Base-by-base conservation (phyloP, 495 filamentous ascomycete species). In the Ascodesmis nigricans region DNA sequence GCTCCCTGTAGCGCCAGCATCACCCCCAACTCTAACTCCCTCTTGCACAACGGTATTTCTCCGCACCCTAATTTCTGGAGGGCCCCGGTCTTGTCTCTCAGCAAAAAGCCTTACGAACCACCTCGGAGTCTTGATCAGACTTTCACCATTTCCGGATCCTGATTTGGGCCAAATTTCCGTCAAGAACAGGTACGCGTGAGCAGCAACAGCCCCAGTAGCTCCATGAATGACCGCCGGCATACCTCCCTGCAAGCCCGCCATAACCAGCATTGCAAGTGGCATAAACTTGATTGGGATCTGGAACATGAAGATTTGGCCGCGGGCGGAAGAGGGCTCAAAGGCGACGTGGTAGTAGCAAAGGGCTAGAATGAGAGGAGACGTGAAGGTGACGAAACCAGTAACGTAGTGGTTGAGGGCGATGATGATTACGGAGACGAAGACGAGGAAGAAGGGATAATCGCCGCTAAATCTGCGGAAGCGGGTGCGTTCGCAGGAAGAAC, bases 261-360 rank as follows among this genome's bases (percentile, higher is more conserved):
- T 44, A 10, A 42, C 30, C 11, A 52, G 48, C 48, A 52, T 52
- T 29, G 47, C 36, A 21, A 38, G 46, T 25, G 48, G 48, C 2
- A 52, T 37, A 25, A 47, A 52, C 16, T 46, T 50, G 8, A 50
- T 41, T 17, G 47, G 48, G 22, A 52, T 51, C n/a, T 29, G 43
- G 10, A 38, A 40, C 11, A 52, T 41, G 27, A 52, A 51, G 40
- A 52, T 51, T 29, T 34, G 33, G 19, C 41, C 47, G 29, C 21
- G 41, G 14, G 19, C 35, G 14, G 33, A 29, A 10, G 40, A 36
- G 9, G 35, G 22, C 27, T 47, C 43, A 11, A 51, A 39, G 2
- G 48, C 39, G n/a, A 44, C 36, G 36, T 40, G 51, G 26, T 52
- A 52, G 28, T 52, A 52, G 11, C 47, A 40, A 13, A 51, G 40